phyloP scores from a whole-genome alignment of 1,284 basidiomycete genomes.

The Ganoderma lucidum region DNA sequence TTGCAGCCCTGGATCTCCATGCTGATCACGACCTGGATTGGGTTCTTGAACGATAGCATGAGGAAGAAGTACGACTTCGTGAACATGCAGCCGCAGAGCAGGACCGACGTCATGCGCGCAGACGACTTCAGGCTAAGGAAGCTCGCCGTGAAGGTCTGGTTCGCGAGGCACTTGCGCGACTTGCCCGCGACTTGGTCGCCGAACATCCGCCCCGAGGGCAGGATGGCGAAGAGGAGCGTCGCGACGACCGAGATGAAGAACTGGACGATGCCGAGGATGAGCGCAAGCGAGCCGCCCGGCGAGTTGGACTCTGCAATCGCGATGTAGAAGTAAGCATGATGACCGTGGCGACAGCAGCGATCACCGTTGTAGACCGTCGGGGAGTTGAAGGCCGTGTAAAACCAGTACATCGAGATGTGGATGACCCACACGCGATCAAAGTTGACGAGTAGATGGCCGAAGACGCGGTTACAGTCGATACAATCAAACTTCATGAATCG shows the following conservation, averaged over 20 bases:
- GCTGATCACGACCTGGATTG: constrained; percentile 89
- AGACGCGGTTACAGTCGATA: constrained; percentile 93
- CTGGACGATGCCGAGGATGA: constrained; percentile 92
- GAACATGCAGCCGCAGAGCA: constrained; percentile 92
- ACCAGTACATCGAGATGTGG: constrained; percentile 93
- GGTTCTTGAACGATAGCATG: constrained; percentile 91
- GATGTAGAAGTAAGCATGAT: constrained; percentile 96
- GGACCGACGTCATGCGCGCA: constrained; percentile 76
- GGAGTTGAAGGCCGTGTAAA: constrained; percentile 94
- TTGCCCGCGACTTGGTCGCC: constrained; percentile 95
- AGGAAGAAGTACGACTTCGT: constrained; percentile 96
- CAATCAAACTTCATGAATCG: constrained; percentile 96
- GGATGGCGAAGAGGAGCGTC: constrained; percentile 83
- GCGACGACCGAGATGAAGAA: constrained; percentile 88
- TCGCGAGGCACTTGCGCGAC: constrained; percentile 92
- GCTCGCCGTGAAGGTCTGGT: constrained; percentile 95
- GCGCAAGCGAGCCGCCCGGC: constrained; percentile 73
- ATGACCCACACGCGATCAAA: constrained; percentile 98
- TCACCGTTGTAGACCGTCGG: constrained; percentile 79
- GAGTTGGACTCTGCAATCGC: constrained; percentile 70
- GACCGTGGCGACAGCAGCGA: constrained; percentile 81
- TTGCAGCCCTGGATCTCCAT: constrained; percentile 91
- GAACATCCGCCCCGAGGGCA: constrained; percentile 95
- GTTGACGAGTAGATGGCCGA: constrained; percentile 94
- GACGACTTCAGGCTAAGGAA: constrained; percentile 75